A percentile compares a stretch with the other conserved stretches of the same genome.
Evolutionary conservation across 192 early-diverging fungal genomes (phyloP).

Genomic region (Cladochytrium replicatum): DNA sequence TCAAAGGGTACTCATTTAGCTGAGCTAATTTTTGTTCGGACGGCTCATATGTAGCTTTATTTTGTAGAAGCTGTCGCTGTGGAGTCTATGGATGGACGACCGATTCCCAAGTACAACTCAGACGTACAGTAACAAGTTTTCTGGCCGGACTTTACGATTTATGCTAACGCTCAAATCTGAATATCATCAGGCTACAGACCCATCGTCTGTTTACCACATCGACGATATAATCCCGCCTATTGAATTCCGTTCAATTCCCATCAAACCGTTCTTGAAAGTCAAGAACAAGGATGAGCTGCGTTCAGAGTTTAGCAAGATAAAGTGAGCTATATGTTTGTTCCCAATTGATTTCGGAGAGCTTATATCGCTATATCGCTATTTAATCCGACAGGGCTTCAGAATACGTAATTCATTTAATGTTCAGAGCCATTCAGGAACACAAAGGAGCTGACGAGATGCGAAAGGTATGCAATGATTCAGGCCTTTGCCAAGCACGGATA

Average conservation of each 20-base stretch:
- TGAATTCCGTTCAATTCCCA: slow-evolving; percentile 54
- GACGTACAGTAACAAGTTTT: slow-evolving; percentile 12
- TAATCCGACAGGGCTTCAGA: slow-evolving; percentile 18
- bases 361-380: slow-evolving; percentile 1
- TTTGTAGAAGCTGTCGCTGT: slow-evolving; percentile 32
- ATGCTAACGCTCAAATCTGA: neutral
- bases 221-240: slow-evolving; percentile 57
- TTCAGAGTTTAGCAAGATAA: slow-evolving; percentile 12
- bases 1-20: slow-evolving; percentile 27
- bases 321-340: neutral
- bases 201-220: slow-evolving; percentile 72
- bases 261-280: slow-evolving; percentile 35
- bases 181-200: slow-evolving; percentile 36
- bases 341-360: neutral
- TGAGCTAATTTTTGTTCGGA: slow-evolving; percentile 1
- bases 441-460: slow-evolving; percentile 11
- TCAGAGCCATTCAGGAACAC: slow-evolving; percentile 14
- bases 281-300: slow-evolving; percentile 20
- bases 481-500: neutral
- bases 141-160: neutral
- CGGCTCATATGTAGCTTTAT: neutral
- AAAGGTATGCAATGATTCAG: slow-evolving; percentile 12
- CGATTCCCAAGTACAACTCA: slow-evolving; percentile 67
- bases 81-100: slow-evolving; percentile 44
- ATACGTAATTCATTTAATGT: slow-evolving; percentile 4